Percentiles rank a stretch among this genome's conserved stretches.
Conservation (phyloP, 176 grass and related monocot genomes). For the Dactylis glomerata region DNA sequence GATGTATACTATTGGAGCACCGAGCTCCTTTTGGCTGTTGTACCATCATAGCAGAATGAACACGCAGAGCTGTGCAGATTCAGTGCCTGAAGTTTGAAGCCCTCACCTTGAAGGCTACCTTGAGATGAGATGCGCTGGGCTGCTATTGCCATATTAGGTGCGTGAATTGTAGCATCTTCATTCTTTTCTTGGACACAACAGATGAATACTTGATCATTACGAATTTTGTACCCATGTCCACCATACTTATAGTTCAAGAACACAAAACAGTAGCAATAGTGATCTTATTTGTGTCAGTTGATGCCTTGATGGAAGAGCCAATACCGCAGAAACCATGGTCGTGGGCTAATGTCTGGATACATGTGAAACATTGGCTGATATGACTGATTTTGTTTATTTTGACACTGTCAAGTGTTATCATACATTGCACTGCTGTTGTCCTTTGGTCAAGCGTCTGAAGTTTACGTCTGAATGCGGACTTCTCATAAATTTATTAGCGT, state of each 20-base stretch:
- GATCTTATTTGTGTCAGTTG: neutral
- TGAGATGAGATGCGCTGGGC: constrained; percentile 11
- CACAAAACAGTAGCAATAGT: constrained; percentile 5
- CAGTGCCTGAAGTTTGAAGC: constrained; percentile 18
- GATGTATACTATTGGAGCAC: constrained; percentile 21
- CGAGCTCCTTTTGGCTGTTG: constrained; percentile 11
- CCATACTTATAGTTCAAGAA: neutral
- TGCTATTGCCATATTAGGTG: constrained; percentile 18
- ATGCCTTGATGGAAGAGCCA: neutral
- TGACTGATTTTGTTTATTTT: neutral
- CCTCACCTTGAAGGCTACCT: constrained; percentile 32
- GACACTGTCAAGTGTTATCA: neutral
- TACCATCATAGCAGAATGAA: constrained; percentile 30
- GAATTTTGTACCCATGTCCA: constrained; percentile 40
- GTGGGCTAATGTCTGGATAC: neutral
- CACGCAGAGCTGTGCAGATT: constrained; percentile 35
- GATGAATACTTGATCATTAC: constrained; percentile 23
- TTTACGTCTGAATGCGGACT: neutral
- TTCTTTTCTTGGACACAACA: constrained; percentile 30
- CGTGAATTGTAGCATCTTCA: constrained; percentile 21
- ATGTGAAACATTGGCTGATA: neutral
- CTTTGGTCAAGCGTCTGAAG: neutral
- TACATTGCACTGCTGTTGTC: neutral
- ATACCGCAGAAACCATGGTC: neutral
- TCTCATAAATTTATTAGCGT: neutral